Evolutionary conservation across 495 filamentous ascomycete genomes (phyloP), one percentile per base, ranked within the genome.

Genomic region (Sphaerosporella brunnea): DNA sequence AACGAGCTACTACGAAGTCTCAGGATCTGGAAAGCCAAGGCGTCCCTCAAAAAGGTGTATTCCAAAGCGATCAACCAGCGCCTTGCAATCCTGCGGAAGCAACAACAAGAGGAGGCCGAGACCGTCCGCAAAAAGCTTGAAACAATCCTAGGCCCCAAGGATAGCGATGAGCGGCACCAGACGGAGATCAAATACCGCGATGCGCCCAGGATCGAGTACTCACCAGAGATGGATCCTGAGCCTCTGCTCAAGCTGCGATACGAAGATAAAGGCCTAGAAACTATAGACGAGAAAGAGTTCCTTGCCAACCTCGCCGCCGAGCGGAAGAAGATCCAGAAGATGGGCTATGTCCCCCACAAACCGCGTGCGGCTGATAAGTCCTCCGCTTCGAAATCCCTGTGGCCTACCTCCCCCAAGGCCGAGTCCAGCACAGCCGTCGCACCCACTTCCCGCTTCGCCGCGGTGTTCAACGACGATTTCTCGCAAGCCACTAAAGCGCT

Each of bases 401-500:
- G 36, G 8, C 60, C 63, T 11, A 64, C 67, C 3, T 55, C 64
- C 18, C 62, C 62, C 36, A 68, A 70, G 0, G 73, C 73, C 4
- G 70, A 73, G 0, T 73, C 80, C 25, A n/a, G 15, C 7, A 25
- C 45, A 11, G 62, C 61, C 36, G 50, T 58, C 5, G 68, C 71
- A 0, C 73, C 73, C 3, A 70, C 73, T 0, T 73, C 80, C 25
- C 74, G 85, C 48, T 93, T 93, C 57, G 78, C 87, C 2, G 64
- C 78, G 3, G 72, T 72, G 11, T 51, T 51, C 25, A 82, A 82
- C 51, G 84, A 88, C 50, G 85, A 94, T 60, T 93, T 87, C 56
- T 92, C 86, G 0, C 80, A 86, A 53, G 85, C 86, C 2, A 90
- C 86, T 23, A 93, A 80, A 60, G 84, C 85, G 8, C 62, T 95